Conservation (phyloP, 1,284 basidiomycete species). For the Cystobasidium pallidum region DNA sequence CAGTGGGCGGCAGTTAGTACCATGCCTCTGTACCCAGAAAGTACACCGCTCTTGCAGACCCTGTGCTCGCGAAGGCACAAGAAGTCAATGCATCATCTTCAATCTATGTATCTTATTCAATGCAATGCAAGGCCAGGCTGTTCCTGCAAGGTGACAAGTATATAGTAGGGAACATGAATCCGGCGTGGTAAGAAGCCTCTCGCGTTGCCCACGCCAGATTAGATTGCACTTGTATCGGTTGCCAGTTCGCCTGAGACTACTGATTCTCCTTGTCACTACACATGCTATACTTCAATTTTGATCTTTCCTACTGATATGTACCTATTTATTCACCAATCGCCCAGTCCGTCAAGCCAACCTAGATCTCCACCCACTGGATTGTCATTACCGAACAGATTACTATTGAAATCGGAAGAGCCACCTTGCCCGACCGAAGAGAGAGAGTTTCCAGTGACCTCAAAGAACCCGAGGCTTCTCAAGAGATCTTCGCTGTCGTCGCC, state of each 20-base stretch:
- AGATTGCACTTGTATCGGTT: too few species aligned
- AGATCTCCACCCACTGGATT: slow-evolving; percentile 30
- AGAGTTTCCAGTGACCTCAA: slow-evolving; percentile 35
- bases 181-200: too few species aligned
- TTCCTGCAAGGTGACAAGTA: neutral
- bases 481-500: slow-evolving; percentile 39
- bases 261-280: too few species aligned
- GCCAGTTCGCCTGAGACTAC: too few species aligned
- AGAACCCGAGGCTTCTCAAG: slow-evolving; percentile 40
- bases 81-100: too few species aligned
- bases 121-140: neutral
- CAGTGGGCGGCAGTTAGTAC: too few species aligned
- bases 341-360: slow-evolving; percentile 39
- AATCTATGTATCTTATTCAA: neutral
- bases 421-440: slow-evolving; percentile 19
- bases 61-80: too few species aligned
- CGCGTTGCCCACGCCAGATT: too few species aligned
- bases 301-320: too few species aligned
- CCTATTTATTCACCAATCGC: slow-evolving; percentile 28
- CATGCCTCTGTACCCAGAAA: neutral
- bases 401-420: slow-evolving; percentile 18
- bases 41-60: neutral
- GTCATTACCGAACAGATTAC: slow-evolving; percentile 18
- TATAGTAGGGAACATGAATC: neutral
- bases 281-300: too few species aligned